Percentiles rank a stretch among this genome's conserved stretches.
Evolutionary conservation across 202 grass and related monocot genomes (phyloP).

Genomic region (Panicum virgatum): DNA sequence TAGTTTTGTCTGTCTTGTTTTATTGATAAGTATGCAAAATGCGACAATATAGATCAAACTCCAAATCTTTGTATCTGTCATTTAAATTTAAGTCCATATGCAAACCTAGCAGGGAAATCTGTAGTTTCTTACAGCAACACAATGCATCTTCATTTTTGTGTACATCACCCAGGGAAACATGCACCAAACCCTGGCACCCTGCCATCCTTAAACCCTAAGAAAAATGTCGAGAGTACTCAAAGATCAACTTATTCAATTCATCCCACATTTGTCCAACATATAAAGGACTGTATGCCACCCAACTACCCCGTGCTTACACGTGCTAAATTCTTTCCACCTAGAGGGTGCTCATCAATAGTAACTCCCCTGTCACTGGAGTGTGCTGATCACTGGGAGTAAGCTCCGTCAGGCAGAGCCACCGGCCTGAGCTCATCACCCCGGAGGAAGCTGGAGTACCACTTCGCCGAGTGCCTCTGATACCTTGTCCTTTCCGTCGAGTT

Average conservation of each 20-base stretch:
- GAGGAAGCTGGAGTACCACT: conserved; percentile 69
- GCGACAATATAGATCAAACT: too few species aligned
- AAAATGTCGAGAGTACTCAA: not conserved
- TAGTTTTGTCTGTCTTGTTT: too few species aligned
- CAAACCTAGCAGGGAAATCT: too few species aligned
- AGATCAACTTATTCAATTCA: not conserved
- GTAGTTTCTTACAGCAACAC: not conserved
- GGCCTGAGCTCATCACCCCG: conserved; percentile 46
- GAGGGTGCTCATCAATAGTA: not conserved
- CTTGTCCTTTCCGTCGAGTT: conserved; percentile 47
- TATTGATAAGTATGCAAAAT: too few species aligned
- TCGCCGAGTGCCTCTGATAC: conserved; percentile 54
- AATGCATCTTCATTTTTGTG: not conserved
- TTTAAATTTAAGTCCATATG: too few species aligned
- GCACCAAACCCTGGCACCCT: too few species aligned
- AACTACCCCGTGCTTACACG: not conserved
- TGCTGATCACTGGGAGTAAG: conserved; percentile 37
- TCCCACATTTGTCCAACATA: not conserved
- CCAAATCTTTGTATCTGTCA: too few species aligned
- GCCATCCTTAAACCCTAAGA: not conserved
- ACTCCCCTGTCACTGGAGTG: not conserved
- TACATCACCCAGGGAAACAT: not conserved
- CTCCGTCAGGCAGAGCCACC: conserved; percentile 28
- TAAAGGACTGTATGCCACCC: not conserved
- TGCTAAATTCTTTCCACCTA: not conserved